These are phyloP conservation scores for Fusarium dimerum DNA, from an alignment of 2,329 filamentous ascomycete genomes.

Conservation along the genomic window DNA sequence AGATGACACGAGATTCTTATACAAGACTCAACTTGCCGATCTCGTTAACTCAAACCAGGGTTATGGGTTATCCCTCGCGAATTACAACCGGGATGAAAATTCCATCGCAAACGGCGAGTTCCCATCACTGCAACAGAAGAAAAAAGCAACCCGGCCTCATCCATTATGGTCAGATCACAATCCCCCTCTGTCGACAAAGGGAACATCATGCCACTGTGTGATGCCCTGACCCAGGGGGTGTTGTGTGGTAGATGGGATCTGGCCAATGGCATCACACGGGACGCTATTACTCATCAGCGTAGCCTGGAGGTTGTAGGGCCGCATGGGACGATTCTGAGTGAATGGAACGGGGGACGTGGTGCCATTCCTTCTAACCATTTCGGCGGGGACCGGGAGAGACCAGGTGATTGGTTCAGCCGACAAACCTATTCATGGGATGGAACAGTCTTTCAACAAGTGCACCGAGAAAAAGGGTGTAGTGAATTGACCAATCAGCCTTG, in stretches of 20 bases:
- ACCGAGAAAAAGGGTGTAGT: background rate
- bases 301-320: conserved; percentile 9
- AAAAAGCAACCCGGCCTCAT: conserved; percentile 16
- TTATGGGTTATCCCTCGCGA: conserved; percentile 9
- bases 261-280: conserved; percentile 15
- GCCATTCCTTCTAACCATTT: conserved; percentile 23
- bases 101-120: conserved; percentile 20
- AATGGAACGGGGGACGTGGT: conserved; percentile 20
- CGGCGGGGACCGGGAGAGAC: conserved; percentile 27
- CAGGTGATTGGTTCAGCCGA: conserved; percentile 22
- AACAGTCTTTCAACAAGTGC: conserved; percentile 10
- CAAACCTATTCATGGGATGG: conserved; percentile 3
- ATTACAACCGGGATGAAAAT: conserved; percentile 8
- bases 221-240: conserved; percentile 17
- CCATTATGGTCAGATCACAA: conserved; percentile 31
- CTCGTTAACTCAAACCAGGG: background rate
- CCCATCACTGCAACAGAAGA: conserved; percentile 16
- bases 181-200: conserved; percentile 17
- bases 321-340: conserved; percentile 28
- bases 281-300: conserved; percentile 24
- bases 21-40: conserved; percentile 18
- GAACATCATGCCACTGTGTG: conserved; percentile 26
- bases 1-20: conserved; percentile 10
- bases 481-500: conserved; percentile 7
- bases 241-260: background rate